phyloP scores from a whole-genome alignment of 805 yeast species.

The Sugiyamaella lignohabitans region DNA sequence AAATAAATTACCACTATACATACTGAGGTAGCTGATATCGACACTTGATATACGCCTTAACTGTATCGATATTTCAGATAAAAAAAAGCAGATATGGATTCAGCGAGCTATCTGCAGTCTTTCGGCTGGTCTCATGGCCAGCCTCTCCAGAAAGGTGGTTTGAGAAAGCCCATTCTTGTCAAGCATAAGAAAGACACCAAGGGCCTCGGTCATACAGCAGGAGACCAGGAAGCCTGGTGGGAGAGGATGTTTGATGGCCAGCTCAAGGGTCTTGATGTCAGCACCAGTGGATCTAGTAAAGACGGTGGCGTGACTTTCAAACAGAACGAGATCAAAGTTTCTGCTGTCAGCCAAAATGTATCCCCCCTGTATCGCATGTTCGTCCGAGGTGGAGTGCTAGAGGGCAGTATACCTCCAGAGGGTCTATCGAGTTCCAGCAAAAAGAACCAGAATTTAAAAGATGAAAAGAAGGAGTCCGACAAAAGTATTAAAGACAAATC shows the following conservation, averaged over 20 bases:
- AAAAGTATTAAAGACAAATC: constrained; percentile 15
- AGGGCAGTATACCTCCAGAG: constrained; percentile 39
- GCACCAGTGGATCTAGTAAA: constrained; percentile 11
- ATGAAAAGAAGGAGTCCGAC: constrained; percentile 24
- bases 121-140: constrained; percentile 94
- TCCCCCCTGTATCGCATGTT: constrained; percentile 82
- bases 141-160: constrained; percentile 71
- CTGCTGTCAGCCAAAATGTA: constrained; percentile 39
- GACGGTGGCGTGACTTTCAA: constrained; percentile 43
- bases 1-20: too few relatives aligned
- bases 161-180: constrained; percentile 79
- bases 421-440: too few relatives aligned
- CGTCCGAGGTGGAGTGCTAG: constrained; percentile 77
- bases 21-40: too few relatives aligned
- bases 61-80: too few relatives aligned
- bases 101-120: constrained; percentile 60
- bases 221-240: constrained; percentile 94
- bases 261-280: constrained; percentile 65
- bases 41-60: too few relatives aligned
- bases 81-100: too few relatives aligned
- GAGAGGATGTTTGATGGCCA: constrained; percentile 93
- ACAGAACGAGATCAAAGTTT: constrained; percentile 46
- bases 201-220: constrained; percentile 75
- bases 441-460: constrained; percentile 19
- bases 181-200: constrained; percentile 85